phyloP scores from a whole-genome alignment of 352 stramenopile genomes.

The Phytopythium sindhum region DNA sequence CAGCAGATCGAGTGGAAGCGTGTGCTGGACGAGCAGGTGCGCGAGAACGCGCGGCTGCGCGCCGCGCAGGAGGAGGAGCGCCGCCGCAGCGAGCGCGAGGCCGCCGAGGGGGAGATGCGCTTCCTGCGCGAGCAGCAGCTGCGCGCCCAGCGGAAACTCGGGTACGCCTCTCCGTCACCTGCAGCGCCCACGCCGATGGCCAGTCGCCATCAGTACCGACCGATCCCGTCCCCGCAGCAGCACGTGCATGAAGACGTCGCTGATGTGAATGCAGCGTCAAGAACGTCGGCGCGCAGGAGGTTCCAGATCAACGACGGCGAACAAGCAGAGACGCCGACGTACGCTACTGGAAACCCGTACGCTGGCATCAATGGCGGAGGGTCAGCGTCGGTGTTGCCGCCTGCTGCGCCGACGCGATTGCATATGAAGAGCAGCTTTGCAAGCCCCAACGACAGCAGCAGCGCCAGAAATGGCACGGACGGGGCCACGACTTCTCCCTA shows the following conservation, averaged over 20 bases:
- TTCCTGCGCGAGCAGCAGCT: constrained; percentile 57
- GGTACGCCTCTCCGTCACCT: constrained; percentile 15
- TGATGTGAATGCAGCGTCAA: constrained; percentile 12
- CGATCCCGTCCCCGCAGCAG: constrained; percentile 14
- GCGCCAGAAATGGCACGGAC: background rate
- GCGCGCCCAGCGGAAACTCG: constrained; percentile 48
- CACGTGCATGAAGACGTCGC: background rate
- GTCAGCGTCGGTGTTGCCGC: constrained; percentile 16
- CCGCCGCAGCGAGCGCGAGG: constrained; percentile 30
- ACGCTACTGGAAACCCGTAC: constrained; percentile 12
- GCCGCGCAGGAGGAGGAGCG: constrained; percentile 39
- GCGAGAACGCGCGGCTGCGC: constrained; percentile 60
- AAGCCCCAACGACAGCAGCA: background rate
- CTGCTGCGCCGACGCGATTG: constrained; percentile 19
- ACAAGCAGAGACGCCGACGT: constrained; percentile 6
- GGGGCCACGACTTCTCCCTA: background rate
- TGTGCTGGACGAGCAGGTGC: constrained; percentile 68
- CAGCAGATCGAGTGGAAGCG: constrained; percentile 71
- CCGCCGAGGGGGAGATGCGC: constrained; percentile 45
- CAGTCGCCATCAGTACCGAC: constrained; percentile 10
- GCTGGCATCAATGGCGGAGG: background rate
- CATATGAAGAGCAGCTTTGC: constrained; percentile 10
- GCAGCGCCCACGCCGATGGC: constrained; percentile 10
- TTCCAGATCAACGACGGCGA: constrained; percentile 14
- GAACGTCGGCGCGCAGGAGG: constrained; percentile 7